Evolutionary conservation across 2,329 filamentous ascomycete genomes (phyloP).

Genomic region (Aspergillus viridinutans): DNA sequence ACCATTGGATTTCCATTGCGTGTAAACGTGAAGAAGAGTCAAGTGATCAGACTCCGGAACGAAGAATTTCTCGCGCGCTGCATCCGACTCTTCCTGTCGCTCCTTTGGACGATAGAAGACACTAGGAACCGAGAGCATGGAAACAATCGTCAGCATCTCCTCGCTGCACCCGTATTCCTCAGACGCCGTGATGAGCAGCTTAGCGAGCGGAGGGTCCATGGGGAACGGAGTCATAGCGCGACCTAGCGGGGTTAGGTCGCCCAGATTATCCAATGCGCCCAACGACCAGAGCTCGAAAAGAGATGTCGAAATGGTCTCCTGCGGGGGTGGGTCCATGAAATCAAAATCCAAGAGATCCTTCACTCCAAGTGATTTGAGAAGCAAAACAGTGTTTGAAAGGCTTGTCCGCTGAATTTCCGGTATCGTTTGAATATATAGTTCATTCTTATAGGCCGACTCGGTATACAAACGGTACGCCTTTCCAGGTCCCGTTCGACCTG

Average conservation of each 20-base stretch:
- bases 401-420: slow-evolving; percentile 97
- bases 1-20: slow-evolving; percentile 89
- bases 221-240: slow-evolving; percentile 95
- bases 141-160: slow-evolving; percentile 97
- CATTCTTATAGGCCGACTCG: slow-evolving; percentile 90
- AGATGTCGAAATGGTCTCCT: slow-evolving; percentile 95
- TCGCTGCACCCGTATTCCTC: slow-evolving; percentile 89
- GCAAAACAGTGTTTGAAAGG: slow-evolving; percentile 85
- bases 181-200: slow-evolving; percentile 87
- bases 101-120: slow-evolving; percentile 98
- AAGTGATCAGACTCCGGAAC: slow-evolving; percentile 96
- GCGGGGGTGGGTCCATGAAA: slow-evolving; percentile 97
- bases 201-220: slow-evolving; percentile 94
- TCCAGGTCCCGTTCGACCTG: slow-evolving; percentile 88
- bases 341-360: slow-evolving; percentile 94
- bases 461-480: slow-evolving; percentile 94
- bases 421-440: slow-evolving; percentile 94
- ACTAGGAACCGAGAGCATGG: slow-evolving; percentile 93
- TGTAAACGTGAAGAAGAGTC: slow-evolving; percentile 91
- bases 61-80: slow-evolving; percentile 95
- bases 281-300: slow-evolving; percentile 97
- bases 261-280: slow-evolving; percentile 88
- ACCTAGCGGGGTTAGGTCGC: slow-evolving; percentile 82
- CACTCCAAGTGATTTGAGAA: slow-evolving; percentile 91
- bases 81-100: slow-evolving; percentile 91